Base-by-base conservation (phyloP, 1,284 basidiomycete species). In the Cryptococcus sp. region DNA sequence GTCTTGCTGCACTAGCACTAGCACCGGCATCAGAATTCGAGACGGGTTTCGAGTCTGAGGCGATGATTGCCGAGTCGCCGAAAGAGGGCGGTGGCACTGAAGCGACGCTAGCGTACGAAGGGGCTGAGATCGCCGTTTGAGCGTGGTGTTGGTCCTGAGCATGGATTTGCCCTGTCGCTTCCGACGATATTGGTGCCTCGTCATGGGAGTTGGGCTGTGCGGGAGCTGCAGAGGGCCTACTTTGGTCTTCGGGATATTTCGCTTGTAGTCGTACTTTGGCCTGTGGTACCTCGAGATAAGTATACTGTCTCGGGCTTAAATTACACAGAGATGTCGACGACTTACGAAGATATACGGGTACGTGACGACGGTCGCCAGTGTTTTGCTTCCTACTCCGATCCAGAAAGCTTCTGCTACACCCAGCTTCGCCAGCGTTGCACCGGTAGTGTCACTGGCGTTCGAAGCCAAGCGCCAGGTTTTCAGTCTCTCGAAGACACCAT, bases 241-340 rank as follows among this genome's bases (percentile, higher is more conserved):
- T 7, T 39, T 54, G 44, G 47, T 58, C 31, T 35, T 35, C 8
- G 31, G 31, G 31, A 35, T 60, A 56, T 60, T 80, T 79, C 22
- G 95, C 92, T 80, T 99, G 96, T 31, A 99, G 89, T 47, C 95
- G 87, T 44, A 98, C 91, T 84, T 99, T 99, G 57, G 95, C 93
- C 90, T 75, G 47, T 31, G 20, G 13, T 19, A 45, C 25, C 15
- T 48, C 17, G 10, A 48, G 3, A 31, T 19, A 7, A n/a, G n/a
- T 35, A 35, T 22, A 16, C 17, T 53, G 35, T 7, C 23, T 31
- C 27, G 35, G 44, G 4, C 25, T 22, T 25, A 25, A 3, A 25
- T 25, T 3, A 25, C 25, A 6, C 25, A 25, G 25, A 13, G 13
- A n/a, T 25, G 20, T 6, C 20, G 31, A 16, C 13, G 11, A 68